Evolutionary conservation across 2,329 filamentous ascomycete species (phyloP).

Genomic region (Colletotrichum siamense): DNA sequence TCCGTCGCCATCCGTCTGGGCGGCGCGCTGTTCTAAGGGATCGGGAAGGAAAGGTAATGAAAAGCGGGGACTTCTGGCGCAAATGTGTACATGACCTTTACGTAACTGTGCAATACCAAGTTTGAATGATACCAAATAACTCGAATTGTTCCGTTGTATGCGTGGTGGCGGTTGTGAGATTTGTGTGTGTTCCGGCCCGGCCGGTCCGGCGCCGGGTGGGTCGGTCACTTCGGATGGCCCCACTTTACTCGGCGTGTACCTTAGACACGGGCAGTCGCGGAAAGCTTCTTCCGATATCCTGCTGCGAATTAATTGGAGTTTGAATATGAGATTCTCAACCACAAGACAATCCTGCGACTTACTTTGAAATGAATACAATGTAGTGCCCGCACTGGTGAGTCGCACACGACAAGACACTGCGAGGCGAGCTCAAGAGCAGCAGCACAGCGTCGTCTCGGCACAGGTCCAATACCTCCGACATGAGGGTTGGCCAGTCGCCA

Average conservation of each 20-base stretch:
- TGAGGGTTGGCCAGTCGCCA: too few relatives aligned
- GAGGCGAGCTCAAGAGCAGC: too few relatives aligned
- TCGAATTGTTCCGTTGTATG: background rate
- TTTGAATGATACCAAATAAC: constrained; percentile 18
- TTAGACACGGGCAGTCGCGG: too few relatives aligned
- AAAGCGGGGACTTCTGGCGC: constrained; percentile 12
- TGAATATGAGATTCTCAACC: too few relatives aligned
- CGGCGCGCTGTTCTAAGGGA: constrained; percentile 44
- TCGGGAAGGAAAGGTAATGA: constrained; percentile 1
- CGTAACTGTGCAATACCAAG: constrained; percentile 15
- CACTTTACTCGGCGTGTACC: background rate
- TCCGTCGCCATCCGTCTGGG: constrained; percentile 63
- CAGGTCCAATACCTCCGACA: too few relatives aligned
- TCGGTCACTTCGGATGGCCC: background rate
- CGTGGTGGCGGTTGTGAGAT: background rate
- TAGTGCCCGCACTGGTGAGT: too few relatives aligned
- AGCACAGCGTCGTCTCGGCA: too few relatives aligned
- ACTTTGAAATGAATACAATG: too few relatives aligned
- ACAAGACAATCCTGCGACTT: too few relatives aligned
- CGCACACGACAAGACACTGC: too few relatives aligned
- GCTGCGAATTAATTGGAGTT: too few relatives aligned
- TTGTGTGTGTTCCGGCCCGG: background rate
- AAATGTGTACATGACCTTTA: constrained; percentile 22
- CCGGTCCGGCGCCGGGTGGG: background rate
- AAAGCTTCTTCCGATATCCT: too few relatives aligned